Evolutionary conservation across 1,139 yeast genomes (phyloP), one percentile per base, ranked within the genome.

Genomic region (Sugiyamaella grinbergsii): DNA sequence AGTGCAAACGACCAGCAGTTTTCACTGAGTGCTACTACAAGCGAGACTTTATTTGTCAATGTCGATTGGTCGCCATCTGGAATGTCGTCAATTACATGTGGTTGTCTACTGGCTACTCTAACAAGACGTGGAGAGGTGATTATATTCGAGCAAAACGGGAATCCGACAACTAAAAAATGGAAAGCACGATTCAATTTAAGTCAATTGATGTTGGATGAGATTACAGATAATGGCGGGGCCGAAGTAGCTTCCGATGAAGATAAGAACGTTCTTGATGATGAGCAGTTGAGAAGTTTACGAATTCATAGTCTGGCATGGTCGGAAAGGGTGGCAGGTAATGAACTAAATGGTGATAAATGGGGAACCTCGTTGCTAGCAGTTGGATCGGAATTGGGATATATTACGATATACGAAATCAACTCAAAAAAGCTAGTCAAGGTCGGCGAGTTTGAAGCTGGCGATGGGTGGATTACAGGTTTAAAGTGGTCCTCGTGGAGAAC

Each of bases 1-100:
- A 31, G 34, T 22, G 18, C 36, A n/a, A 44, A 48, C 19, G 61
- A 60, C 32, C 55, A 54, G 26, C 43, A 20, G 16, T 51, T 54
- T 33, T 55, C 60, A 8, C 44, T 57, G 10, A 54, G 53, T 13
- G 51, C 51, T 3, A 39, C 59, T 3, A 42, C 58, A 7, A 47
- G 56, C n/a, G 62, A 58, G 20, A 40, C 51, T 34, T 20, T 46
- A 11, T 45, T 59, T 13, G 56, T 60, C 3, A 59, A 60, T 42
- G 31, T 56, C 8, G 51, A 45, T 26, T 60, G 64, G 64, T 58
- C 62, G 5, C 64, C 64, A 8, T 52, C 61, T 0, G 64, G 64
- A 2, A 42, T 56, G 47, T 50, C 58, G 3, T 38, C 50, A 13
- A 10, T 18, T 19, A 43, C 41, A 13, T n/a, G 47, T 7, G 42